Conservation (phyloP, 2,329 filamentous ascomycete species). For the Endoconidiophora laricicola region DNA sequence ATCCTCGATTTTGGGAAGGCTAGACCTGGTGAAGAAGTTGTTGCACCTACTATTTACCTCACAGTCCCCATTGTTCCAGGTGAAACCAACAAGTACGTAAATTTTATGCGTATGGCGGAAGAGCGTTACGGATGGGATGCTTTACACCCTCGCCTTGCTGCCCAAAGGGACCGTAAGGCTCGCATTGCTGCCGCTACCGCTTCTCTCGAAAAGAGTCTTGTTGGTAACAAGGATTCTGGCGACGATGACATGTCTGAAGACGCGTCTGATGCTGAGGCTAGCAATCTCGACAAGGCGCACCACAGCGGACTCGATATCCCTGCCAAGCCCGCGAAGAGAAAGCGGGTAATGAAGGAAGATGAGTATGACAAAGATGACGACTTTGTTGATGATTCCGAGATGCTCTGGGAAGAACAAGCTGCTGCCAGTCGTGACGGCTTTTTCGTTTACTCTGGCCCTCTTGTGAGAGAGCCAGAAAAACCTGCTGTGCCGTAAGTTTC, state of each 20-base stretch:
- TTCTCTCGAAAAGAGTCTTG: constrained; percentile 60
- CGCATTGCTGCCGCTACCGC: constrained; percentile 81
- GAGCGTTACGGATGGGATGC: constrained; percentile 91
- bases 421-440: constrained; percentile 91
- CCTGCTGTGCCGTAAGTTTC: constrained; percentile 34
- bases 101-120: constrained; percentile 86
- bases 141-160: constrained; percentile 76
- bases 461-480: constrained; percentile 78
- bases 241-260: constrained; percentile 72
- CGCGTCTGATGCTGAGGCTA: constrained; percentile 56
- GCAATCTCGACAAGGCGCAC: constrained; percentile 64
- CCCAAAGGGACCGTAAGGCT: constrained; percentile 71
- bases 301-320: constrained; percentile 21
- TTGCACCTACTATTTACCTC: constrained; percentile 64
- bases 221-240: constrained; percentile 22
- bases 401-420: constrained; percentile 89
- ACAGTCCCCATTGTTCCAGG: constrained; percentile 60
- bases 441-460: constrained; percentile 89
- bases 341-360: constrained; percentile 64
- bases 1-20: constrained; percentile 46
- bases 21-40: constrained; percentile 39
- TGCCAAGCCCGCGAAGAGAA: constrained; percentile 54
- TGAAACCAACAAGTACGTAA: constrained; percentile 78
- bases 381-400: constrained; percentile 83
- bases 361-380: constrained; percentile 72